Base-by-base conservation (phyloP, 208 protist species). In the Trypanosoma cruzi region DNA sequence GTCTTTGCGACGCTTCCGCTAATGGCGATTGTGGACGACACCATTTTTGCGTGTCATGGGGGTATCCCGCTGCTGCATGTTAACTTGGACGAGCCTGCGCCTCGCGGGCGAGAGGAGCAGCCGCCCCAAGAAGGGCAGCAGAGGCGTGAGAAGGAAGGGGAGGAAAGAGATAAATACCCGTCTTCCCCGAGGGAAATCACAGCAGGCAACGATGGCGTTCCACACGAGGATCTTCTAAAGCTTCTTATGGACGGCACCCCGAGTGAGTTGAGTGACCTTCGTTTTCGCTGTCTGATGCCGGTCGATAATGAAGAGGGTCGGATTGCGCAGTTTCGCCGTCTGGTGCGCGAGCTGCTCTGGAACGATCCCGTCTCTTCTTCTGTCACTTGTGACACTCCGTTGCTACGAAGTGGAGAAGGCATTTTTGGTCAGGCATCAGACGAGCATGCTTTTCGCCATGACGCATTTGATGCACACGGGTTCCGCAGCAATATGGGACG, bases 31-130 rank as follows among this genome's bases (percentile, higher is more conserved):
- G 82, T 98, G 31, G 94, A 98, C 66, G 79, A 80, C 1, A 77
- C 32, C 1, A 75, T 95, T 13, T 97, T 98, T 75, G 85, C 86
- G 16, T 82, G 73, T 54, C 95, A 98, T 76, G 90, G 92, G 26
- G 95, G 95, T 42, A 88, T 98, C 42, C 94, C 92, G n/a, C 68
- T 77, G 48, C 65, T 89, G 50, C 60, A 52, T 29, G 34, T 11
- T 5, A 29, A 37, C 20, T 14, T 13, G 53, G 28, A 16, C 1
- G 22, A n/a, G 2, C 16, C 7, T 49, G 20, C 4, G 3, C 3
- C 16, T 20, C 3, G 20, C 37, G 16, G 22, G n/a, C 37, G 2
- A 20, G 26, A 52, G 20, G 31, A 46, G 26, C 31, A 59, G 42
- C 13, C 10, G 48, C 34, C 16, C 8, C 18, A 46, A 10, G 46